A percentile compares a stretch with the other conserved stretches of the same genome.
Evolutionary conservation across 2,329 filamentous ascomycete species (phyloP).

Genomic region (Cladosporium halotolerans): DNA sequence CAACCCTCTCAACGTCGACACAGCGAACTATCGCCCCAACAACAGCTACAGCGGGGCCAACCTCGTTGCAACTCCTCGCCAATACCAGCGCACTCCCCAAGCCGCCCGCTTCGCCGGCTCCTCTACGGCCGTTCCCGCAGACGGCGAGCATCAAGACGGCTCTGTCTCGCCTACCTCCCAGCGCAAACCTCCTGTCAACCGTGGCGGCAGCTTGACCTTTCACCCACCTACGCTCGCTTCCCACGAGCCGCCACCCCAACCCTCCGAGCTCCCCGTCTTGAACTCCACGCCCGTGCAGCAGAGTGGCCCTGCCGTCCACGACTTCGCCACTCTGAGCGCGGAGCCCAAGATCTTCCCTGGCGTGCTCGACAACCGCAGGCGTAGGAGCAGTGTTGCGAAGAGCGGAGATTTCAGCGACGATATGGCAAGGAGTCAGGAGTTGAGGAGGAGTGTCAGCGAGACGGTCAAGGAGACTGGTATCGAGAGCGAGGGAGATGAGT

Average conservation of each 20-base stretch:
- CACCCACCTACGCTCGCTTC: neutral
- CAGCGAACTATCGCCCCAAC: constrained; percentile 3
- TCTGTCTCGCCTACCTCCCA: constrained; percentile 11
- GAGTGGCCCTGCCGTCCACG: neutral
- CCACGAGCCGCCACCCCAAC: constrained; percentile 17
- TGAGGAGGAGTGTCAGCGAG: constrained; percentile 3
- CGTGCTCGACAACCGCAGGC: constrained; percentile 47
- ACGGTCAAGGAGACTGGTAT: constrained; percentile 7
- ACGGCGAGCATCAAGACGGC: constrained; percentile 23
- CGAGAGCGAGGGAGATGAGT: constrained; percentile 14
- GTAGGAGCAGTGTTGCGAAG: constrained; percentile 6
- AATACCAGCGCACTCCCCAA: constrained; percentile 27
- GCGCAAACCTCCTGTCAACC: constrained; percentile 8
- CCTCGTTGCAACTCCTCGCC: constrained; percentile 26
- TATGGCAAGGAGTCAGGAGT: constrained; percentile 3
- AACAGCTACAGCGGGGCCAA: constrained; percentile 5
- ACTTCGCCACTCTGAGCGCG: constrained; percentile 40
- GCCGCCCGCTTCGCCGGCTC: constrained; percentile 31
- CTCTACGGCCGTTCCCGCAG: constrained; percentile 27
- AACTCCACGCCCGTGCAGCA: constrained; percentile 17
- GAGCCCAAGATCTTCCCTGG: constrained; percentile 70
- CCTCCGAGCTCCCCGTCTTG: constrained; percentile 33
- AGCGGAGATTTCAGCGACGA: neutral
- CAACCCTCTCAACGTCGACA: constrained; percentile 23
- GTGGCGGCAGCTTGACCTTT: constrained; percentile 7